Conservation (phyloP, 768 basidiomycete species). For the Tubosaeta sp. region DNA sequence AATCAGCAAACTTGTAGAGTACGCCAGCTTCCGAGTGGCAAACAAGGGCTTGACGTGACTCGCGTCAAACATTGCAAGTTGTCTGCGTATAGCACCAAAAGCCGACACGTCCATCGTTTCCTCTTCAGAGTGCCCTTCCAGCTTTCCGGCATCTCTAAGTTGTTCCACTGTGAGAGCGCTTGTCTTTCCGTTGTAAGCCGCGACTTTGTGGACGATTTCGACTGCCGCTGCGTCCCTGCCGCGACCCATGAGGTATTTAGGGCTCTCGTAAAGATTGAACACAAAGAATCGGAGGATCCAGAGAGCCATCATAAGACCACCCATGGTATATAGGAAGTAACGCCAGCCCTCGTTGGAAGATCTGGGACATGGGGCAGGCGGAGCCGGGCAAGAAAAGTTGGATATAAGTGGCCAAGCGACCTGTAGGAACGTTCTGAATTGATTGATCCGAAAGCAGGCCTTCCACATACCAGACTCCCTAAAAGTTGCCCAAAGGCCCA, state of each 20-base stretch:
- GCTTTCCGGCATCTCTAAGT: constrained; percentile 29
- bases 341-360: constrained; percentile 69
- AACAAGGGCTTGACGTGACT: constrained; percentile 48
- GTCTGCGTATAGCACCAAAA: constrained; percentile 36
- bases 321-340: constrained; percentile 70
- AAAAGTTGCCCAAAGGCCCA: constrained; percentile 76
- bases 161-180: constrained; percentile 49
- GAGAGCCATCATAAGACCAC: constrained; percentile 61
- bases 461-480: constrained; percentile 41
- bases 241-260: constrained; percentile 67
- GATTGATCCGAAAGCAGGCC: neutral
- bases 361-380: constrained; percentile 47
- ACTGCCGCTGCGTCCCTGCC: constrained; percentile 62
- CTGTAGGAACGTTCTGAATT: constrained; percentile 24
- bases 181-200: constrained; percentile 52
- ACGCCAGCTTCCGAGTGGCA: constrained; percentile 45
- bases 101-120: constrained; percentile 32
- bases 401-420: constrained; percentile 72
- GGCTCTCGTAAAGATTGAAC: constrained; percentile 66
- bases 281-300: constrained; percentile 61
- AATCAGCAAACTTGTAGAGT: constrained; percentile 48
- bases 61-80: constrained; percentile 35
- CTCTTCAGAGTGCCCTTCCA: constrained; percentile 6
- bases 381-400: constrained; percentile 56
- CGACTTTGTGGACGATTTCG: constrained; percentile 57